Evolutionary conservation across 805 yeast species (phyloP), one percentile per base, ranked within the genome.

Genomic region (Metschnikowia similis): DNA sequence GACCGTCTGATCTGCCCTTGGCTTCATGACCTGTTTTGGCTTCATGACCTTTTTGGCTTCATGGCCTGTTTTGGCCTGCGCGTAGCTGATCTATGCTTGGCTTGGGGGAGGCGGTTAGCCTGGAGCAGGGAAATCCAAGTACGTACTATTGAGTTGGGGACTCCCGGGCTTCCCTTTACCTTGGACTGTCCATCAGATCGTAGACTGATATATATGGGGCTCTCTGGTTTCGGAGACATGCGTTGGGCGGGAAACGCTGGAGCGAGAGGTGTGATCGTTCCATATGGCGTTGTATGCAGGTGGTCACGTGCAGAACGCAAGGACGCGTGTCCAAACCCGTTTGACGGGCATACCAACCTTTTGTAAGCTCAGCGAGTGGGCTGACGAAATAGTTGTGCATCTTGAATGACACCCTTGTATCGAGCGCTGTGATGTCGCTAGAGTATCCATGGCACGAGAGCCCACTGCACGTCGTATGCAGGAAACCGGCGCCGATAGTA

Each of bases 151-250:
- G 77, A 82, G 46, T 81, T 75, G 1, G 84, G 81, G 1, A 84
- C 81, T 0, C 89, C 89, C 0, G 89, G 88, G 64, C 86, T 81
- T 2, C 89, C 89, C 45, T 75, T 67, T 1, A 84, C 80, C 0
- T 80, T 66, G n/a, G 81, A 71, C 29, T 72, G 69, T 42, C 77
- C 78, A 35, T 82, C 74, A 3, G 85, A 79, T 47, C 77, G 78
- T 43, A 83, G 57, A 53, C 66, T 55, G 8, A 65, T 68, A 21
- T 63, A 56, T 16, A 70, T 67, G 6, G 75, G 74, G 36, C 56
- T 49, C 26, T 52, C 59, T 16, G 38, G 46, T 30, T 50, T 50
- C 2, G 59, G 59, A 1, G 59, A 54, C 60, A 57, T 56, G 11
- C 11, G 36, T 7, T 31, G 21, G 13, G 27, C 14, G 6, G 28